Conservation (phyloP, 768 basidiomycete species). For the Kwoniella bestiolae region DNA sequence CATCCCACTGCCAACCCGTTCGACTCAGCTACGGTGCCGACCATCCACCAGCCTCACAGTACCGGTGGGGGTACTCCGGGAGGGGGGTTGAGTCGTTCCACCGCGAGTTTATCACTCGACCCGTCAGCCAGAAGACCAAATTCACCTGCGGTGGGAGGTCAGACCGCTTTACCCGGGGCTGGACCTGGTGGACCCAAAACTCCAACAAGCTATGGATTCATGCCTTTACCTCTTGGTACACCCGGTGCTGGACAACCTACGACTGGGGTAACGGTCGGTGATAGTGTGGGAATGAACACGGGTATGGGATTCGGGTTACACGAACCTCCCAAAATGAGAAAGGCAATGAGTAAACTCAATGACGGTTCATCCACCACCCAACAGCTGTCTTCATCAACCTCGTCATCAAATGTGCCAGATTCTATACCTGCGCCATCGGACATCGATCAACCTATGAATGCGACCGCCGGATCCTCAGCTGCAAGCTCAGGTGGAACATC, state of each 20-base stretch:
- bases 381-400: background rate
- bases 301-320: constrained; percentile 54
- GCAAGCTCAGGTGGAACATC: background rate
- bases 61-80: constrained; percentile 20
- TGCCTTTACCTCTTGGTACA: constrained; percentile 52
- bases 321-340: constrained; percentile 57
- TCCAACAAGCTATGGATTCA: constrained; percentile 44
- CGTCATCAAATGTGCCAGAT: background rate
- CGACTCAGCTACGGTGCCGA: constrained; percentile 30
- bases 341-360: constrained; percentile 46
- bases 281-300: constrained; percentile 39
- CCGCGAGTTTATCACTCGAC: constrained; percentile 38
- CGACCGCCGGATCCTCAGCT: background rate
- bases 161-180: background rate
- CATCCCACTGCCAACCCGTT: constrained; percentile 45
- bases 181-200: constrained; percentile 40
- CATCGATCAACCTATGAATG: constrained; percentile 6
- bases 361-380: constrained; percentile 25
- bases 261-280: constrained; percentile 52
- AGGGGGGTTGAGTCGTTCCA: constrained; percentile 25
- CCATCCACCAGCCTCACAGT: constrained; percentile 2
- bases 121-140: constrained; percentile 25
- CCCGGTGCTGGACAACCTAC: constrained; percentile 54
- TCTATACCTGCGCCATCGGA: background rate
- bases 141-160: constrained; percentile 24